A percentile compares a stretch with the other conserved stretches of the same genome.
Conservation (phyloP, 2,329 filamentous ascomycete species). For the Aspergillus hiratsukae region DNA sequence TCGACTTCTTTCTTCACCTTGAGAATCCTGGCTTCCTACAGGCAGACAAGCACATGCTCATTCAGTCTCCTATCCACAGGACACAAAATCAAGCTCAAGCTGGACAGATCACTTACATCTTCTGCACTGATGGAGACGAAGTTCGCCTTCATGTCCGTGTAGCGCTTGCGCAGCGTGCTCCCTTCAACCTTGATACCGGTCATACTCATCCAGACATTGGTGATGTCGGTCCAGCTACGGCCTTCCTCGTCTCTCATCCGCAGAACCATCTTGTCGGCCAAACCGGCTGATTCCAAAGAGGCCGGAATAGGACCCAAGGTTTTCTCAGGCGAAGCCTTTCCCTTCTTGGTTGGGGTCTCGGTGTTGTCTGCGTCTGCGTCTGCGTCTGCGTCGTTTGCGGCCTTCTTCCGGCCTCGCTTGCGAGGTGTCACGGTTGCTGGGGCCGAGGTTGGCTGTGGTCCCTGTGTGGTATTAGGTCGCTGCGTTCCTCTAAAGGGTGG, state of each 20-base stretch:
- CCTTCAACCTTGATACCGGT: constrained; percentile 30
- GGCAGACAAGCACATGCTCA: neutral
- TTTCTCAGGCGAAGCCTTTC: constrained; percentile 7
- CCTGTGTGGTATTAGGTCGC: neutral
- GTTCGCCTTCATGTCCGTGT: constrained; percentile 36
- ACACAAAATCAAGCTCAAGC: neutral
- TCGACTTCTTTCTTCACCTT: constrained; percentile 38
- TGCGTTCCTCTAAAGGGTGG: neutral
- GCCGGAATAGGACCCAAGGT: constrained; percentile 18
- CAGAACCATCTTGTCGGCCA: constrained; percentile 23
- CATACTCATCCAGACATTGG: constrained; percentile 14
- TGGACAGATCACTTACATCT: constrained; percentile 26
- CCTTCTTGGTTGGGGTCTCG: constrained; percentile 12
- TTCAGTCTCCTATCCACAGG: neutral
- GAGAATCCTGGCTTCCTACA: constrained; percentile 27
- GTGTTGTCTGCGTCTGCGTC: neutral
- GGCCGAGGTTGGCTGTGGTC: neutral
- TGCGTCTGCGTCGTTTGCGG: neutral
- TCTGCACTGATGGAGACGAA: constrained; percentile 33
- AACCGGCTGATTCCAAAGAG: constrained; percentile 14
- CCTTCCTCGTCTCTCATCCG: constrained; percentile 25
- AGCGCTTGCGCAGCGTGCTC: constrained; percentile 37
- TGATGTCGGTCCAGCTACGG: constrained; percentile 25
- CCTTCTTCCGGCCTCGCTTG: constrained; percentile 20
- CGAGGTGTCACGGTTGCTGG: constrained; percentile 10